Conservation (phyloP, 2,329 filamentous ascomycete species). For the Hawksworthiomyces lignivorus region DNA sequence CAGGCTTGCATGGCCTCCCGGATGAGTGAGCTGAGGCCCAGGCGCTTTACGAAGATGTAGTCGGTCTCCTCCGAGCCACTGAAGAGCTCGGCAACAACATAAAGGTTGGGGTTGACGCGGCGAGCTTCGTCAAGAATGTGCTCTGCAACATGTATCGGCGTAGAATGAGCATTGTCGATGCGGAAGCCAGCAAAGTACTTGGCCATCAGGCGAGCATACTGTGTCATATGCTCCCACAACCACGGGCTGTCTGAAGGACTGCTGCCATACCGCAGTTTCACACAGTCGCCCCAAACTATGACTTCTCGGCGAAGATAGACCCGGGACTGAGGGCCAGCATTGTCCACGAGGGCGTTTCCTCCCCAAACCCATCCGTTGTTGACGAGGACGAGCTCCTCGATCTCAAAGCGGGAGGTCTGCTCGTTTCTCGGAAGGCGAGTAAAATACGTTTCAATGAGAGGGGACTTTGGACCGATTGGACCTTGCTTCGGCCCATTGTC, state of each 20-base stretch:
- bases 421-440: constrained; percentile 77
- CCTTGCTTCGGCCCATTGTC: constrained; percentile 83
- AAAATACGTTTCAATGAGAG: constrained; percentile 91
- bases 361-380: constrained; percentile 99
- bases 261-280: constrained; percentile 86
- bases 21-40: constrained; percentile 86
- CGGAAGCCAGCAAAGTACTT: constrained; percentile 93
- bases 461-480: constrained; percentile 65
- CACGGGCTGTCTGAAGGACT: constrained; percentile 80
- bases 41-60: constrained; percentile 87
- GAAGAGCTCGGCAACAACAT: constrained; percentile 91
- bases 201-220: constrained; percentile 84
- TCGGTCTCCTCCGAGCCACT: constrained; percentile 94
- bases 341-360: constrained; percentile 87
- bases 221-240: constrained; percentile 92
- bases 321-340: constrained; percentile 79
- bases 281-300: constrained; percentile 97
- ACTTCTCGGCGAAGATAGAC: constrained; percentile 96
- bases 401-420: constrained; percentile 62
- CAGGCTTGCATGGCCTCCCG: constrained; percentile 98
- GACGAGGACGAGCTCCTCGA: constrained; percentile 70
- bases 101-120: constrained; percentile 75
- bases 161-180: constrained; percentile 97
- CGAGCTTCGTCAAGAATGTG: constrained; percentile 93
- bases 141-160: constrained; percentile 87